Percentiles rank a stretch among this genome's conserved stretches.
Conservation (phyloP, 2,329 filamentous ascomycete species). For the Epichloe bromicola region DNA sequence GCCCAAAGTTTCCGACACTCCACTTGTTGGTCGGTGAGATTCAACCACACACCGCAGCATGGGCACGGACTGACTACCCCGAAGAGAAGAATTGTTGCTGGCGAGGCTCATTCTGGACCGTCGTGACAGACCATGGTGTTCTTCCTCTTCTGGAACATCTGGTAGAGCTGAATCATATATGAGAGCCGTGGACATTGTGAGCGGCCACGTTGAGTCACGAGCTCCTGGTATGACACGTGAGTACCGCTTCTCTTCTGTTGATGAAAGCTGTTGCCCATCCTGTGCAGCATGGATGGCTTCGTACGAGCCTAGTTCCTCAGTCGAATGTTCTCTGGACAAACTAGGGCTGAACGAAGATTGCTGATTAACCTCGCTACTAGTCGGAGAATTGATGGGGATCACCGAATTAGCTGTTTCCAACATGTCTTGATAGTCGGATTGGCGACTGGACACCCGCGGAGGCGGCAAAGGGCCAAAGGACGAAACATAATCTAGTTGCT, state of each 20-base stretch:
- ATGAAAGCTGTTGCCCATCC: not conserved
- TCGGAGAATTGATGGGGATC: constrained; percentile 29
- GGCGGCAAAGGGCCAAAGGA: constrained; percentile 32
- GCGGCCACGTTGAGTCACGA: constrained; percentile 30
- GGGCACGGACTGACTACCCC: constrained; percentile 43
- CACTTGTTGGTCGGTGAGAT: constrained; percentile 30
- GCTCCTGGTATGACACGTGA: constrained; percentile 30
- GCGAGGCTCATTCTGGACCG: constrained; percentile 30
- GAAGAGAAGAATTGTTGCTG: constrained; percentile 38
- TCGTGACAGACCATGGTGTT: constrained; percentile 26
- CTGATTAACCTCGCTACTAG: constrained; percentile 31
- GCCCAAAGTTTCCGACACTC: constrained; percentile 40
- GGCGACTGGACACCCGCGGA: constrained; percentile 42
- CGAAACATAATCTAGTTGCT: constrained; percentile 17
- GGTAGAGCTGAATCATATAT: constrained; percentile 34
- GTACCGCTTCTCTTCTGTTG: constrained; percentile 11
- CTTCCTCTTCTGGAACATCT: constrained; percentile 52
- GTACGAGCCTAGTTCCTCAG: not conserved
- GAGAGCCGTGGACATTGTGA: constrained; percentile 12
- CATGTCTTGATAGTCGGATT: constrained; percentile 31
- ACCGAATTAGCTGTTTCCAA: constrained; percentile 22
- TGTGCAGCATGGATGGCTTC: not conserved
- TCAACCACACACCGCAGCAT: constrained; percentile 33
- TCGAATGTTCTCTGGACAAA: constrained; percentile 9
- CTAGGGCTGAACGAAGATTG: constrained; percentile 28